These are phyloP conservation scores for Penicillium lagena DNA, from an alignment of 495 filamentous ascomycete genomes.

Conservation along the genomic window DNA sequence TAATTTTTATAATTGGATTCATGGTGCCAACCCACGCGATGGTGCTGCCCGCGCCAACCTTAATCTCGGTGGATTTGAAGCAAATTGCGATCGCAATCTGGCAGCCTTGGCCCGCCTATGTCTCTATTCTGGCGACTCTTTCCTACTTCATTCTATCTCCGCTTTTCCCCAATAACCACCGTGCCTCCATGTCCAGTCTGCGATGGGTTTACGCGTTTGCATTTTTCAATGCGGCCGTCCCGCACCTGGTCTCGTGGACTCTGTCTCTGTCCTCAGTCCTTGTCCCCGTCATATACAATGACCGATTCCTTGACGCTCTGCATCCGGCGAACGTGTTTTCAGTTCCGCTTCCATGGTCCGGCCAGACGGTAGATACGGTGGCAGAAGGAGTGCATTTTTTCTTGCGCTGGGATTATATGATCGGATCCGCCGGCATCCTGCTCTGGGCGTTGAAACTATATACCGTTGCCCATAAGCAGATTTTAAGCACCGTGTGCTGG, in stretches of 20 bases:
- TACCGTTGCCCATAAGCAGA: constrained; percentile 26
- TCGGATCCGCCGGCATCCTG: constrained; percentile 43
- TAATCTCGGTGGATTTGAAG: constrained; percentile 41
- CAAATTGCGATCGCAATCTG: constrained; percentile 53
- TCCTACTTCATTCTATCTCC: constrained; percentile 25
- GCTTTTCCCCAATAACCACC: constrained; percentile 25
- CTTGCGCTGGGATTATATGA: constrained; percentile 53
- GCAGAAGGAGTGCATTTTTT: constrained; percentile 45
- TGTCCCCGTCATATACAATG: constrained; percentile 30
- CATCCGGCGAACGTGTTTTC: constrained; percentile 34
- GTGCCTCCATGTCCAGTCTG: constrained; percentile 35
- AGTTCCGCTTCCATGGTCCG: constrained; percentile 36
- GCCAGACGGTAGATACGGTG: constrained; percentile 31
- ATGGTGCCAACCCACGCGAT: constrained; percentile 46
- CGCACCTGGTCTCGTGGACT: constrained; percentile 41
- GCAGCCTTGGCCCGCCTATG: constrained; percentile 54
- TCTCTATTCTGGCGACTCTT: constrained; percentile 26
- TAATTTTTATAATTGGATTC: constrained; percentile 42
- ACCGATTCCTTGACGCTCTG: constrained; percentile 21
- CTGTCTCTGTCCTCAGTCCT: constrained; percentile 35
- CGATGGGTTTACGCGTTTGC: constrained; percentile 50
- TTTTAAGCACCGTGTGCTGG: constrained; percentile 22
- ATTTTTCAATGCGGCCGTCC: constrained; percentile 38
- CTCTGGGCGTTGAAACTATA: constrained; percentile 49
- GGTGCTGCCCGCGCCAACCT: constrained; percentile 41